Base-by-base conservation (phyloP, 169 alveolate species). In the Plasmodium reichenowi region DNA sequence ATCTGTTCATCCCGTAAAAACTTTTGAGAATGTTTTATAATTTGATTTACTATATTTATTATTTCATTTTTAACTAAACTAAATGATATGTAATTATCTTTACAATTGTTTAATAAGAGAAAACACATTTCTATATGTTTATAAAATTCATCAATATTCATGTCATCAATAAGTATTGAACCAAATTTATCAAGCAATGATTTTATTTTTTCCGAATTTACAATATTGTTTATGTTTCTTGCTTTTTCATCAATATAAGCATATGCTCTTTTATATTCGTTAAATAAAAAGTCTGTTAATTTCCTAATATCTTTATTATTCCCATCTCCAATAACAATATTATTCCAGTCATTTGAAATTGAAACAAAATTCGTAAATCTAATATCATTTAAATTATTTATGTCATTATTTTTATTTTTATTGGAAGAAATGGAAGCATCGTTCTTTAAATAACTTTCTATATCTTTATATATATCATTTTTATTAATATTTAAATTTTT, bases 21-120 rank as follows among this genome's bases (percentile, higher is more conserved):
- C 43, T 54, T 80, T 50, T 68, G 90, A 26, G 83, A 66, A 60
- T 80, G 52, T 50, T 80, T 67, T 54, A 80, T 67, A 62, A 80
- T 80, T 67, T 59, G 26, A 32, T 80, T 43, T 72, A 58, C 70
- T 67, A 54, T 67, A 56, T 67, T 80, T 63, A 60, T 47, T 59
- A 80, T 80, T 80, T 80, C 90, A 67, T 68, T 80, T 68, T 80
- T 80, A 38, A 80, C 56, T 68, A 80, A 80, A 68, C 83, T 80
- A 54, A 80, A 80, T 56, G 90, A 67, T 60, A 67, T 67, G 48
- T 80, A 80, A n/a, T 80, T 80, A 56, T 80, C 90, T 80, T 80
- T 80, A 48, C 90, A 67, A n/a, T 24, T 67, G 48, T 67, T 80
- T 80, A 80, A 71, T 66, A 80, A 67, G 56, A 80, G 38, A 29